Percentiles rank a stretch among this genome's conserved stretches.
Conservation (phyloP, 2,329 filamentous ascomycete species). For the Verticillium longisporum region DNA sequence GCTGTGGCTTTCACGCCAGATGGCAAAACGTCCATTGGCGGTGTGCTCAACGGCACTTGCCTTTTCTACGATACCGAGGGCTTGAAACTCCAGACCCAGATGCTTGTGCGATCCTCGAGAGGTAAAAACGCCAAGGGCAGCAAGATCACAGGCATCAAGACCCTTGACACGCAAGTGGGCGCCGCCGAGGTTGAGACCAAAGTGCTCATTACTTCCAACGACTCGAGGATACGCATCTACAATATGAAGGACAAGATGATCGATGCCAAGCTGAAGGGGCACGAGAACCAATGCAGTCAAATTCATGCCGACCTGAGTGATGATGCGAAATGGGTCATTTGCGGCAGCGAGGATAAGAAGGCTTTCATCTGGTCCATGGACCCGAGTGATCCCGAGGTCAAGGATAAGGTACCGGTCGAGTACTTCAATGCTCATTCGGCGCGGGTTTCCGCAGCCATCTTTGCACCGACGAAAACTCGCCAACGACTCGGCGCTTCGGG, state of each 20-base stretch:
- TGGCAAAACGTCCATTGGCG: constrained; percentile 82
- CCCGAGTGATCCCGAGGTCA: constrained; percentile 53
- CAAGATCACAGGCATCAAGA: constrained; percentile 93
- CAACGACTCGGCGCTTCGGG: constrained; percentile 73
- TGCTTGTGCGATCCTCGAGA: constrained; percentile 87
- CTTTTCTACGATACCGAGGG: constrained; percentile 92
- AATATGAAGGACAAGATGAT: constrained; percentile 77
- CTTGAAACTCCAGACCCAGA: constrained; percentile 73
- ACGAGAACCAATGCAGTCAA: constrained; percentile 84
- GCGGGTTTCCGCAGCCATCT: constrained; percentile 81
- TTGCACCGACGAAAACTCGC: constrained; percentile 74
- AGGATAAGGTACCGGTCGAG: constrained; percentile 78
- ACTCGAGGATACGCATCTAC: constrained; percentile 86
- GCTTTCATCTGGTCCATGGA: constrained; percentile 84
- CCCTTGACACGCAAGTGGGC: constrained; percentile 48
- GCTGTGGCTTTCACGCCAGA: constrained; percentile 92
- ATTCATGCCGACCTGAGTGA: constrained; percentile 87
- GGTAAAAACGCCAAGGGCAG: constrained; percentile 94
- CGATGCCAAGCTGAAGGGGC: constrained; percentile 84
- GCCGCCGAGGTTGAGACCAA: constrained; percentile 59
- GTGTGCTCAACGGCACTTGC: constrained; percentile 77
- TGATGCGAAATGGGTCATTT: constrained; percentile 79
- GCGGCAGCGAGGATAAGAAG: constrained; percentile 85
- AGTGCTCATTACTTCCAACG: constrained; percentile 87
- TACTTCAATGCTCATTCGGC: constrained; percentile 85